These are phyloP conservation scores for Stagonosporopsis chrysanthemi DNA, from an alignment of 2,329 filamentous ascomycete species.

Conservation along the genomic window DNA sequence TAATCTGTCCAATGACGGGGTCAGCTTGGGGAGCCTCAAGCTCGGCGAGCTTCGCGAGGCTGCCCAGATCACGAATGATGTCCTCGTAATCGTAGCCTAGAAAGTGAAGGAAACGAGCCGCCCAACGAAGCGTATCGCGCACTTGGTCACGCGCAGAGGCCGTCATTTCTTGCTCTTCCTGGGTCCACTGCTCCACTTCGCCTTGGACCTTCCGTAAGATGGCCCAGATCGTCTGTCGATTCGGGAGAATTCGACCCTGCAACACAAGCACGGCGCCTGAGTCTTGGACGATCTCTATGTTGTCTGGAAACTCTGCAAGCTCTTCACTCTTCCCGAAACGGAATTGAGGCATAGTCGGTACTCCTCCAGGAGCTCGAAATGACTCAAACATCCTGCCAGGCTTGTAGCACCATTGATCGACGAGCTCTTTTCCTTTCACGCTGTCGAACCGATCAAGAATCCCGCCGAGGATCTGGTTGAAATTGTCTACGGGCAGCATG, in stretches of 20 bases:
- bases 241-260: constrained; percentile 40
- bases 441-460: constrained; percentile 60
- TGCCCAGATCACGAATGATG: constrained; percentile 41
- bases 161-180: constrained; percentile 23
- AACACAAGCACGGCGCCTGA: constrained; percentile 40
- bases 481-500: constrained; percentile 49
- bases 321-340: constrained; percentile 34
- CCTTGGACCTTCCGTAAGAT: constrained; percentile 44
- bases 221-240: constrained; percentile 44
- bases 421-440: constrained; percentile 56
- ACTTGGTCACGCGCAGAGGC: constrained; percentile 28
- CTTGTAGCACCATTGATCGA: constrained; percentile 55
- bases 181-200: constrained; percentile 35
- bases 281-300: constrained; percentile 40
- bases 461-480: constrained; percentile 63
- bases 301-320: constrained; percentile 33
- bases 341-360: constrained; percentile 42
- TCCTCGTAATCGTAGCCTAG: constrained; percentile 46
- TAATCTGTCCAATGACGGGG: constrained; percentile 19
- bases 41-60: constrained; percentile 40
- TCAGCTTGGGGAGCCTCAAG: constrained; percentile 36
- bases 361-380: constrained; percentile 43
- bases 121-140: constrained; percentile 43
- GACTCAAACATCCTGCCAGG: constrained; percentile 30
- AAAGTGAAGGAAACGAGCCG: constrained; percentile 38